Evolutionary conservation across 768 basidiomycete species (phyloP).

Genomic region (Boletus pseudo-olivaceus): DNA sequence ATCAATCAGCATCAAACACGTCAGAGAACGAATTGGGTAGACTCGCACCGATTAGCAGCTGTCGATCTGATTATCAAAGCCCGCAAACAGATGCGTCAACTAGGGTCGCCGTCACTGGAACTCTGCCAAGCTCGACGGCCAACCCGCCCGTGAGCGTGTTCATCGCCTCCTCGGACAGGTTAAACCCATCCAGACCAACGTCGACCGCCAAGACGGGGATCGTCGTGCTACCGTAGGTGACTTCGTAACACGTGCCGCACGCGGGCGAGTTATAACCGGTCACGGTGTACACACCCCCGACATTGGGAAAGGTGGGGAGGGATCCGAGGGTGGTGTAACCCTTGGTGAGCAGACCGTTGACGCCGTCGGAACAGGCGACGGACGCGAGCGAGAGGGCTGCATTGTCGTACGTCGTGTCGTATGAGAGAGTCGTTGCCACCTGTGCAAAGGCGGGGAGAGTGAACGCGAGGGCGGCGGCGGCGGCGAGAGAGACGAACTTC

Average conservation of each 20-base stretch:
- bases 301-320: slow-evolving; percentile 31
- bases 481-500: slow-evolving; percentile 22
- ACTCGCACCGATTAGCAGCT: background rate
- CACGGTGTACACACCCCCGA: slow-evolving; percentile 35
- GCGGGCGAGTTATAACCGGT: slow-evolving; percentile 25
- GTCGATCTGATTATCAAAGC: background rate
- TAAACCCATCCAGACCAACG: slow-evolving; percentile 36
- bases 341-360: slow-evolving; percentile 29
- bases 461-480: slow-evolving; percentile 9
- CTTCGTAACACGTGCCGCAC: slow-evolving; percentile 33
- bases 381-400: slow-evolving; percentile 11
- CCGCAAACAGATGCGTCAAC: slow-evolving; percentile 51
- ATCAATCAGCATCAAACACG: background rate
- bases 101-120: slow-evolving; percentile 41
- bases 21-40: background rate
- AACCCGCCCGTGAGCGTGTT: slow-evolving; percentile 47
- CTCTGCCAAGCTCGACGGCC: slow-evolving; percentile 45
- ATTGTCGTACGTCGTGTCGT: slow-evolving; percentile 32
- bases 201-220: slow-evolving; percentile 31
- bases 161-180: slow-evolving; percentile 52
- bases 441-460: slow-evolving; percentile 18
- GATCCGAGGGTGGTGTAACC: slow-evolving; percentile 34
- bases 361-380: slow-evolving; percentile 34
- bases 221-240: slow-evolving; percentile 24
- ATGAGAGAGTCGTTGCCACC: slow-evolving; percentile 18